A percentile compares a stretch with the other conserved stretches of the same genome.
phyloP scores from a whole-genome alignment of 2,329 filamentous ascomycete genomes.

The Apiospora phragmitis region DNA sequence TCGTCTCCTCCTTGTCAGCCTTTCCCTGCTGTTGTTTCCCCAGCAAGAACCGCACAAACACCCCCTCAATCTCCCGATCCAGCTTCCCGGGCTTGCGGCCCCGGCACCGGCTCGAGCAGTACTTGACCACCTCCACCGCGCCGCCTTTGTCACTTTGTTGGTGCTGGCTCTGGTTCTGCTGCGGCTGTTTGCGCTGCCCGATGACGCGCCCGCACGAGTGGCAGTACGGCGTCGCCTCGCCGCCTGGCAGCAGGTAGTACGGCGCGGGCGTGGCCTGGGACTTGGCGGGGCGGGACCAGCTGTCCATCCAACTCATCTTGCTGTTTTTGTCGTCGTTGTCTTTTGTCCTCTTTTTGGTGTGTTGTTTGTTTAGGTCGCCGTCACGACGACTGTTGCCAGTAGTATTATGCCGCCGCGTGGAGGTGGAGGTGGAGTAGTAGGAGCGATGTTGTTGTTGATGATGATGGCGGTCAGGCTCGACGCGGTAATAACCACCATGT shows the following conservation, averaged over 20 bases:
- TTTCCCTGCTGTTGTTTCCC: too few species aligned
- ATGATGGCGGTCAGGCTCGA: not conserved
- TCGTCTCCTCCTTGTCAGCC: conserved; percentile 10
- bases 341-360: not conserved
- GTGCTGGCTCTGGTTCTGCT: not conserved
- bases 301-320: conserved; percentile 44
- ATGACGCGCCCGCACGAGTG: conserved; percentile 58
- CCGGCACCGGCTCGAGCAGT: conserved; percentile 58
- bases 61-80: conserved; percentile 53
- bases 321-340: not conserved
- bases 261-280: conserved; percentile 49
- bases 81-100: conserved; percentile 48
- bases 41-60: conserved; percentile 41
- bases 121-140: conserved; percentile 39
- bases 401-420: not conserved
- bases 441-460: not conserved
- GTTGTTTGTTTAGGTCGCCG: not conserved
- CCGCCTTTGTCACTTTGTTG: conserved; percentile 18
- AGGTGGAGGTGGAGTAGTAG: not conserved
- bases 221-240: conserved; percentile 54
- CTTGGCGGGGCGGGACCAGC: conserved; percentile 41
- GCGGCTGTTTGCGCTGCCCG: conserved; percentile 33
- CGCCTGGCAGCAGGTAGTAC: conserved; percentile 49
- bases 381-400: not conserved
- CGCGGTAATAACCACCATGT: too few species aligned